Base-by-base conservation (phyloP, 2,329 filamentous ascomycete genomes). In the Arthrocladium fulminans region DNA sequence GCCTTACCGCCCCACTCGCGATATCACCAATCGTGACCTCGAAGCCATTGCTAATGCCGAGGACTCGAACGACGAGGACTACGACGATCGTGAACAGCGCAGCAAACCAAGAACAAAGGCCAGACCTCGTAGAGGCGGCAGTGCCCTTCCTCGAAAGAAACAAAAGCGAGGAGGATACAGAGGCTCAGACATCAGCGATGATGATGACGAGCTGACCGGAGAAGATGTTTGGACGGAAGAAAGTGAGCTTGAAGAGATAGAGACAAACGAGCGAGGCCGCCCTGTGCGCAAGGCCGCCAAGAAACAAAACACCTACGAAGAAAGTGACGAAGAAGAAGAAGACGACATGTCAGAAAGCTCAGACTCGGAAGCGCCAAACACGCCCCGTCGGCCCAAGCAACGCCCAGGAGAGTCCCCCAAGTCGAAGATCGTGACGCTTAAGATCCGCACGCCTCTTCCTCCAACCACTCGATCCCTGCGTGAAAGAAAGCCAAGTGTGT, bases 221-320 rank as follows among this genome's bases (percentile, higher is more conserved):
- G 69, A 67, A 8, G 52, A 69, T 7, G 64, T 65, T 5, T 67
- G 65, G 52, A 70, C 69, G 50, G 72, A 75, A 15, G 59, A 61
- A 34, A 39, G 51, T 22, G 54, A 55, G 20, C 42, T 20, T 7
- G 63, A 67, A 41, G 51, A 57, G 6, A 64, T 72, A 1, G 74
- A 77, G 57, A 68, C 73, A 50, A 80, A 80, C 57, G 74, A 75
- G 15, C 74, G 76, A 43, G 79, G 79, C 29, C 68, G 76, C 41
- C 70, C 73, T 38, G 72, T 75, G 54, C 73, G 80, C 53, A 69
- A 69, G 50, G 75, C 72, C n/a, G 73, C 75, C 9, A 74, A 74
- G 58, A 75, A 77, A 56, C 62, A 65, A 20, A 69, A 74, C 38
- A 71, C 69, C 25, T 81, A 82, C 68, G 72, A 78, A 54, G 77